Evolutionary conservation across 129 eudicot species (phyloP).

Genomic region (Mikania micrantha): DNA sequence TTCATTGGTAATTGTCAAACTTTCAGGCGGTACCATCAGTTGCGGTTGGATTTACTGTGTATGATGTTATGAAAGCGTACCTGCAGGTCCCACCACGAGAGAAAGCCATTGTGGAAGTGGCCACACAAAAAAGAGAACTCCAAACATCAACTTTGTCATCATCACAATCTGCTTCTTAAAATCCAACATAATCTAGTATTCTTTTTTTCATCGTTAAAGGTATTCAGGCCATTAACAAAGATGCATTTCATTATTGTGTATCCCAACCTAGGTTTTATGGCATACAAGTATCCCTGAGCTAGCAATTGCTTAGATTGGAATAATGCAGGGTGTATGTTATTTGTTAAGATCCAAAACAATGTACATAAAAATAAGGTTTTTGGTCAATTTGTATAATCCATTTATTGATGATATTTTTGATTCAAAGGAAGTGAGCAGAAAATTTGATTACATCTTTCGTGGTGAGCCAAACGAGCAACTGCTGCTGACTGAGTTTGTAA

Average conservation of each 20-base stretch:
- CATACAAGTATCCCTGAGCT: neutral
- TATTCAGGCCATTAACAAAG: constrained; percentile 11
- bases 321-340: constrained; percentile 20
- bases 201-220: constrained; percentile 15
- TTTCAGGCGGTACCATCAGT: constrained; percentile 93
- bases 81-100: constrained; percentile 77
- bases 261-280: constrained; percentile 19
- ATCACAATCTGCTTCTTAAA: constrained; percentile 26
- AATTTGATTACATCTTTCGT: no score
- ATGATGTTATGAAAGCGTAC: constrained; percentile 67
- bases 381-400: constrained; percentile 9
- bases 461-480: no score
- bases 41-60: constrained; percentile 90
- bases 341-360: constrained; percentile 25
- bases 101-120: constrained; percentile 44
- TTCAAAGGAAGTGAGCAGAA: neutral
- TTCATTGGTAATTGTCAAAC: neutral
- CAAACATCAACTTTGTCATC: constrained; percentile 42
- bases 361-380: constrained; percentile 29
- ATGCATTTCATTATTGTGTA: constrained; percentile 24
- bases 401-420: constrained; percentile 6
- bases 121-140: constrained; percentile 31
- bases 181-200: constrained; percentile 10
- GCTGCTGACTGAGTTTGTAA: neutral
- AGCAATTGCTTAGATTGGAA: constrained; percentile 15